phyloP scores from a whole-genome alignment of 106 monocot species.

The Narthecium ossifragum region DNA sequence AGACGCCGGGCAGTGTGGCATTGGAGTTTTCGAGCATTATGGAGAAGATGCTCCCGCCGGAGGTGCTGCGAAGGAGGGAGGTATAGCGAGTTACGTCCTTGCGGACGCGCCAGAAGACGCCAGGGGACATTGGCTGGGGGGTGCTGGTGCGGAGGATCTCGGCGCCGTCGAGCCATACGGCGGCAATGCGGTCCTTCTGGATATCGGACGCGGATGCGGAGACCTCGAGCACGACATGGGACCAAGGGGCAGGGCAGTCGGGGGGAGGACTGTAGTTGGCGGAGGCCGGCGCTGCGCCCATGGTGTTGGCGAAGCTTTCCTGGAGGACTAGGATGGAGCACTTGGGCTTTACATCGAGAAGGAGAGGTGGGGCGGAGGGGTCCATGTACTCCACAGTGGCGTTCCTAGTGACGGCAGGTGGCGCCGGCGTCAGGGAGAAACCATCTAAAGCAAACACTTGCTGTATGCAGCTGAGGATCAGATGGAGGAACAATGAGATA shows the following conservation, averaged over 20 bases:
- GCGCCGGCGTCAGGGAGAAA: background rate
- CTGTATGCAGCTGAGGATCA: too few relatives aligned
- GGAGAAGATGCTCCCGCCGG: conserved; percentile 8
- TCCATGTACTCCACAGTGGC: conserved; percentile 36
- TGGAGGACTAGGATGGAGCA: conserved; percentile 39
- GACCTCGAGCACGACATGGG: conserved; percentile 37
- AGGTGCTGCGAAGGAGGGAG: conserved; percentile 21
- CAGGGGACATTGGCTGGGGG: conserved; percentile 22
- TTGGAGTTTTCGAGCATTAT: conserved; percentile 52
- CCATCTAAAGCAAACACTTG: too few relatives aligned
- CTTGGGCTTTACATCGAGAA: conserved; percentile 16
- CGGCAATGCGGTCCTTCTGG: conserved; percentile 41
- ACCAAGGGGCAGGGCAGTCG: conserved; percentile 25
- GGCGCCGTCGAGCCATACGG: conserved; percentile 44
- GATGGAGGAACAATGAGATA: too few relatives aligned
- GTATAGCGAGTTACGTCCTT: conserved; percentile 52
- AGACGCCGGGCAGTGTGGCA: conserved; percentile 45
- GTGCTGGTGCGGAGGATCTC: conserved; percentile 56
- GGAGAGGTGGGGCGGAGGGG: conserved; percentile 32
- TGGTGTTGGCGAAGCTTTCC: conserved; percentile 29
- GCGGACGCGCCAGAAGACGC: conserved; percentile 38
- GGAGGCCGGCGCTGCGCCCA: conserved; percentile 18
- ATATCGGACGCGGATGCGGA: conserved; percentile 27
- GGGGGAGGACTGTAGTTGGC: conserved; percentile 27
- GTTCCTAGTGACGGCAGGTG: background rate